Base-by-base conservation (phyloP, 352 stramenopile genomes). In the Phytophthora sojae region DNA sequence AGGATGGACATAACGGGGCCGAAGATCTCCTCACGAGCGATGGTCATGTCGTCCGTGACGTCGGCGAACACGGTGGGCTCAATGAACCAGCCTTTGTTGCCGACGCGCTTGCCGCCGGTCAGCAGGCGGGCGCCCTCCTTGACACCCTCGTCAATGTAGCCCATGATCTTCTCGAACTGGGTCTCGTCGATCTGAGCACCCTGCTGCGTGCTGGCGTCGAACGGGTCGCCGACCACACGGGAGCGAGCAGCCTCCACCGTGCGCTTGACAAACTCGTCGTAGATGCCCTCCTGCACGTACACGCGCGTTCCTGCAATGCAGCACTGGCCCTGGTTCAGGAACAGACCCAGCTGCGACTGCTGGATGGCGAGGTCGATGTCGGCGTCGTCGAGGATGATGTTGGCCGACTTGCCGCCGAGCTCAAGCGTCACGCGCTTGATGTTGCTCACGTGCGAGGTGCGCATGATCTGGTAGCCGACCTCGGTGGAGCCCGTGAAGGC, bases 1-100 rank as follows among this genome's bases (percentile, higher is more conserved):
- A 97, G 68, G 37, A 98, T 89, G 11, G 58, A 80, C 75, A 97
- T 89, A n/a, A 98, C 87, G 14, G 91, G 91, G 4, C 94, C 93
- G 71, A 98, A 98, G 58, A 98, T 92, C 76, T 98, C 93, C 56
- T 98, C 90, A 26, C 83, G 75, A 2, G 85, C 90, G 56, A 98
- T 97, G 26, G 73, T 93, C 84, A 93, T 96, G 73, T 94, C 78
- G 65, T 88, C 84, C 25, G 44, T 70, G 6, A 91, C 77, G 51
- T 92, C 83, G 4, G 76, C 89, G 23, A 99, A 82, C 35, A 99
- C 85, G 1, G 95, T 99, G 4, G 97, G 95, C 63, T 89, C 70
- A 73, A 97, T 97, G 80, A 97, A 99, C 61, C 89, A 94, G 25
- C 89, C 82, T 75, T 86, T 80, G 53, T 79, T 68, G 15, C 76